Evolutionary conservation across 2,329 filamentous ascomycete species (phyloP), one percentile per base, ranked within the genome.

Genomic region (Calonectria hawksworthii): DNA sequence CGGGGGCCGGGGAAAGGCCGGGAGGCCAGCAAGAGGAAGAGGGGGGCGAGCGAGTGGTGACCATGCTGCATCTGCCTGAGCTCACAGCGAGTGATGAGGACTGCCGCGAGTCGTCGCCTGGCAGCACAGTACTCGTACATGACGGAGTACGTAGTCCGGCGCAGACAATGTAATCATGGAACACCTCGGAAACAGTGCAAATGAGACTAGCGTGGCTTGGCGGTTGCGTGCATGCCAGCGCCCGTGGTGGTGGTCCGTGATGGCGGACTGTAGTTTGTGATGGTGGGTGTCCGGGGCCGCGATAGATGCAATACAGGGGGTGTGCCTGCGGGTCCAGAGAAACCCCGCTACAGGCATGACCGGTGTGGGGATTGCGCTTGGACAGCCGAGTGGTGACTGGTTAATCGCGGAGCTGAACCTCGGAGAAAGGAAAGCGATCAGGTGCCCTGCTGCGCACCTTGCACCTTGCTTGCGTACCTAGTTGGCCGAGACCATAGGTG

Each of bases 331-430:
- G 41, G 67, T 51, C 70, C 47, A 30, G 59, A 16, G 11, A 18
- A 23, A 28, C 66, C 67, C 51, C 56, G 74, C 28, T 79, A 78
- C 36, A 74, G 76, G 63, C 73, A 78, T 77, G 13, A 44, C n/a
- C 47, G n/a, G 51, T 71, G 72, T 78, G 77, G 77, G 75, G 67
- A 72, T 74, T 70, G 38, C 72, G 78, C 78, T 79, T 66, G 75
- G 76, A 63, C 74, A 63, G 44, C 44, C 23, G 44, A 47, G 44
- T 65, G 23, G 44, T 76, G 44, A 70, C 69, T 71, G 69, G 63
- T 74, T 69, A 54, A 75, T 72, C 73, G 56, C 41, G 51, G 69
- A 59, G 44, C 63, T 68, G 68, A 74, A 59, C 68, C 67, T 72
- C 52, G 72, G 64, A 70, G 68, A 64, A 72, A 74, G 74, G 66